A percentile compares a stretch with the other conserved stretches of the same genome.
Conservation (phyloP, 2,329 filamentous ascomycete genomes). For the Penicillium verrucosum region DNA sequence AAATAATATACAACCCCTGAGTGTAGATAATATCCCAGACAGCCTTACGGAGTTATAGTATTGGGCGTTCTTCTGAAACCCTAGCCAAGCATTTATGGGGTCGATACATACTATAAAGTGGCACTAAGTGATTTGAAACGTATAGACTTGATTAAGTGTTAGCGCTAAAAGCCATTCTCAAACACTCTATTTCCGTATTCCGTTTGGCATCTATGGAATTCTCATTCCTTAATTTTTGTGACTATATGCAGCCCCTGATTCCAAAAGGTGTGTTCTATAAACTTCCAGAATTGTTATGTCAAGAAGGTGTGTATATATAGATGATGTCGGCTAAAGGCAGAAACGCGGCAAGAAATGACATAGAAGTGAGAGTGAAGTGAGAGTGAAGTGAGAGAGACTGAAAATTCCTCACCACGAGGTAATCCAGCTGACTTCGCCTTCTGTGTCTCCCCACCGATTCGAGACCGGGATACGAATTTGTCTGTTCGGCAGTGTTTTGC, state of each 20-base stretch:
- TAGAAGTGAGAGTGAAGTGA: no score
- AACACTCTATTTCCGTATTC: not conserved
- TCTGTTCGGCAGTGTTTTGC: no score
- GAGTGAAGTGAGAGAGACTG: no score
- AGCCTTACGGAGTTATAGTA: not conserved
- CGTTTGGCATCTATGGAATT: not conserved
- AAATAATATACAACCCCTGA: not conserved
- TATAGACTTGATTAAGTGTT: not conserved
- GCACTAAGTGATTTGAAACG: not conserved
- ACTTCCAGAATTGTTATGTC: not conserved
- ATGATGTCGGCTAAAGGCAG: no score
- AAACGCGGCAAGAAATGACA: no score
- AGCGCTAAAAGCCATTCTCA: not conserved
- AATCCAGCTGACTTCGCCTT: no score
- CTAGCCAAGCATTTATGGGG: not conserved
- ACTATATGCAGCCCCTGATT: not conserved
- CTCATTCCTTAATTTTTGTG: not conserved
- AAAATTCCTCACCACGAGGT: no score
- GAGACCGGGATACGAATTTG: no score
- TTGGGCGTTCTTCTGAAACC: not conserved
- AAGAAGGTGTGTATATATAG: no score
- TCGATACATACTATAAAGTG: not conserved
- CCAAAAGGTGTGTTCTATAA: not conserved
- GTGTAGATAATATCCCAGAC: not conserved
- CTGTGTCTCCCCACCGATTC: no score